Percentiles rank a stretch among this genome's conserved stretches.
Conservation (phyloP, 2,329 filamentous ascomycete species). For the Xenoacremonium recifei region DNA sequence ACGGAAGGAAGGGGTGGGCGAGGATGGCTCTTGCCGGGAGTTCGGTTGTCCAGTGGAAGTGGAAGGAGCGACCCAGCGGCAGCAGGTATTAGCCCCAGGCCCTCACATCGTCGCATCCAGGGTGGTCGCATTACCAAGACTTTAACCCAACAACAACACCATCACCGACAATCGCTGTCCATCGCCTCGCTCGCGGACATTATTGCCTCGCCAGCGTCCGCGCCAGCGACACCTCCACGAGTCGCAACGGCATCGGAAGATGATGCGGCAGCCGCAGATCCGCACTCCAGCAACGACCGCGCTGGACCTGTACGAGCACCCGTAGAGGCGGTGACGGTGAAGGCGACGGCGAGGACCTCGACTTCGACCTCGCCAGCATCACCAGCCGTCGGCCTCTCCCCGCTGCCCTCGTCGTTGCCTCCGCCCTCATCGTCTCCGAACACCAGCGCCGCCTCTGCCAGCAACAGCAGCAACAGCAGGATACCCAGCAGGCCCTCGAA, state of each 20-base stretch:
- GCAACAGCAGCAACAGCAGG: slow-evolving; percentile 1
- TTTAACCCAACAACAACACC: not conserved
- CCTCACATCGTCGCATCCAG: slow-evolving; percentile 15
- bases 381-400: too few species aligned
- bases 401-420: too few species aligned
- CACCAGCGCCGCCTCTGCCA: slow-evolving; percentile 10
- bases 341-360: slow-evolving; percentile 12
- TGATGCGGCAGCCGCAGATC: slow-evolving; percentile 12
- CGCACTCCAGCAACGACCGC: slow-evolving; percentile 13
- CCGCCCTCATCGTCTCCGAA: slow-evolving; percentile 8
- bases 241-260: not conserved
- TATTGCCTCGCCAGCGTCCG: too few species aligned
- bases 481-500: too few species aligned
- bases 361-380: slow-evolving; percentile 1
- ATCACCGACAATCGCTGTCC: too few species aligned
- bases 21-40: not conserved
- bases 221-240: not conserved
- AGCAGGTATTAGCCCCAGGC: not conserved
- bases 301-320: not conserved
- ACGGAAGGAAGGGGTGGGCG: slow-evolving; percentile 1
- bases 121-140: slow-evolving; percentile 26
- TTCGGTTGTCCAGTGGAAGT: too few species aligned
- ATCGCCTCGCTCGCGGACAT: too few species aligned
- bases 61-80: too few species aligned
- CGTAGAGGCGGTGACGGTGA: slow-evolving; percentile 1